Evolutionary conservation across 2,329 filamentous ascomycete species (phyloP).

Genomic region (Colletotrichum karsti): DNA sequence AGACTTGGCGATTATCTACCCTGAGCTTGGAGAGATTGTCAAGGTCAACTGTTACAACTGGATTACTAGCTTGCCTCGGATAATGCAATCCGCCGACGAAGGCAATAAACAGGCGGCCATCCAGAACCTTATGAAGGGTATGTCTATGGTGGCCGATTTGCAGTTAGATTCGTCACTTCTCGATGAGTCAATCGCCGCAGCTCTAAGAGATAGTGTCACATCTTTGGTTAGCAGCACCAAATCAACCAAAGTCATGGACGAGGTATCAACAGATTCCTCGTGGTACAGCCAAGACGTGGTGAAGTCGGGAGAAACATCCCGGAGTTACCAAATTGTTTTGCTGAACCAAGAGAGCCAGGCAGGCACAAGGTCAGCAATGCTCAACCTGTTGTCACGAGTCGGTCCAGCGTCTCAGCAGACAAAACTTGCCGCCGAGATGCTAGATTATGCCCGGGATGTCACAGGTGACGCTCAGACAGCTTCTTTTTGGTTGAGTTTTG

Average conservation of each 20-base stretch:
- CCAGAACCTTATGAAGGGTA: constrained; percentile 78
- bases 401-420: constrained; percentile 67
- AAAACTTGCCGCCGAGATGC: constrained; percentile 70
- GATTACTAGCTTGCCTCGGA: constrained; percentile 80
- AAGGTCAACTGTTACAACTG: constrained; percentile 81
- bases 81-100: constrained; percentile 88
- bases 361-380: constrained; percentile 65
- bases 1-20: constrained; percentile 70
- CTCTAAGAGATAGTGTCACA: constrained; percentile 78
- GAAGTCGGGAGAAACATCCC: constrained; percentile 27
- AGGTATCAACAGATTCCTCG: constrained; percentile 38
- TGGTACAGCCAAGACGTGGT: constrained; percentile 39
- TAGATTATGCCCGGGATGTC: constrained; percentile 68
- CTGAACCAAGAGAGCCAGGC: constrained; percentile 73
- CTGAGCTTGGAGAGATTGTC: constrained; percentile 68
- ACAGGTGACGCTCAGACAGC: constrained; percentile 69
- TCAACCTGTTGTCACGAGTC: constrained; percentile 63
- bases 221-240: constrained; percentile 47
- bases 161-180: constrained; percentile 72
- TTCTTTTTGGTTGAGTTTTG: constrained; percentile 82
- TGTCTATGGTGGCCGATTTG: constrained; percentile 70
- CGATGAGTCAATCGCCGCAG: constrained; percentile 71
- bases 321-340: constrained; percentile 67
- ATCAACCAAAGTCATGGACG: constrained; percentile 39
- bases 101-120: constrained; percentile 77